Base-by-base conservation (phyloP, 169 alveolate genomes). In the Plasmodium blacklocki region DNA sequence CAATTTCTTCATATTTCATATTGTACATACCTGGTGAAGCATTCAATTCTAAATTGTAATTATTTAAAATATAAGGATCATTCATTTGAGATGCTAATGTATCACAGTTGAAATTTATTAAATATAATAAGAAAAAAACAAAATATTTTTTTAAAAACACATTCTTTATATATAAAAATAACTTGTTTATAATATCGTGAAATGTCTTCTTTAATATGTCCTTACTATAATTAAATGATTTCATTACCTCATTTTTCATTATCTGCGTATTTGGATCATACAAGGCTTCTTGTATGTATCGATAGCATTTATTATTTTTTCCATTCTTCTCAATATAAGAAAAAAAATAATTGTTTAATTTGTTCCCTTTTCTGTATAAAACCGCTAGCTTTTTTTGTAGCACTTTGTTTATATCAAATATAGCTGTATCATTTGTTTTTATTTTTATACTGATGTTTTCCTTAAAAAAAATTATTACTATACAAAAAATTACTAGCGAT, bases 241-340 rank as follows among this genome's bases (percentile, higher is more conserved):
- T 78, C 50, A 78, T 64, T 50, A 78, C 23, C 52, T 78, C 89
- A 19, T 70, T 49, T 78, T 78, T 78, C 89, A 78, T 78, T 39
- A 78, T 78, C 26, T 78, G 89, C 11, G 80, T 78, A 47, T 78
- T 78, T 9, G 89, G 54, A 39, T 78, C 89, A 78, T 78, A 78
- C 89, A 78, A 66, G 70, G 89, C 63, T 15, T 78, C 89, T 78
- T 78, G 89, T 78, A 78, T 78, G 76, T 78, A 78, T 64, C 54
- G 47, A 66, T 78, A 78, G 26, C 89, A 78, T 43, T 78, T 78
- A 73, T 78, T 78, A 56, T 78, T 78, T 70, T 78, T 78, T 11
- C 89, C 89, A 78, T 78, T 78, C 26, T 78, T 78, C 76, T 64
- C 76, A 67, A 78, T 49, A 58, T 78, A 78, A 66, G 89, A 78